Evolutionary conservation across 2,329 filamentous ascomycete species (phyloP).

Genomic region (Phialophora chinensis): DNA sequence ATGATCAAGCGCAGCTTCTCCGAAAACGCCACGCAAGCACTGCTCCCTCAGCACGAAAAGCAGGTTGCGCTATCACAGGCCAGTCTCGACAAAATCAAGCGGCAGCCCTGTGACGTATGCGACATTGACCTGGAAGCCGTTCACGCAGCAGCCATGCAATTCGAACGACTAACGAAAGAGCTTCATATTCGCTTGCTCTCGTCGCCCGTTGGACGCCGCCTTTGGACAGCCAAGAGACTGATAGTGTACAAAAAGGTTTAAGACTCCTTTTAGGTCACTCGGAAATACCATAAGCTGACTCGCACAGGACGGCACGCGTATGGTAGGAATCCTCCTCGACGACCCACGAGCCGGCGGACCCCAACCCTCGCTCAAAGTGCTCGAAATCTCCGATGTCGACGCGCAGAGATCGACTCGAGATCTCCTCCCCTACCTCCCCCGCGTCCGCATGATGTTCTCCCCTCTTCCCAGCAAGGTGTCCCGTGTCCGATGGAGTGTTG

Average conservation of each 20-base stretch:
- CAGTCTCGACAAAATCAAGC: constrained; percentile 86
- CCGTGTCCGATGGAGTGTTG: constrained; percentile 71
- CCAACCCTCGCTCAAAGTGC: constrained; percentile 73
- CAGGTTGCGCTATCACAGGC: constrained; percentile 90
- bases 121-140: constrained; percentile 79
- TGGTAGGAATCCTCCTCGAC: constrained; percentile 77
- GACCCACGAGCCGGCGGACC: constrained; percentile 71
- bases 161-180: constrained; percentile 77
- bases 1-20: constrained; percentile 99
- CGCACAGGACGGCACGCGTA: constrained; percentile 74
- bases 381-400: constrained; percentile 74
- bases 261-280: background rate
- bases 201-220: constrained; percentile 81
- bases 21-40: constrained; percentile 93
- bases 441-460: constrained; percentile 71
- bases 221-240: constrained; percentile 76
- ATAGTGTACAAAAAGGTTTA: constrained; percentile 75
- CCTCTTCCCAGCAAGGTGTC: constrained; percentile 69
- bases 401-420: constrained; percentile 79
- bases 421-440: constrained; percentile 78
- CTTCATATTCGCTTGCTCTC: constrained; percentile 76
- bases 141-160: constrained; percentile 81
- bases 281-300: constrained; percentile 36
- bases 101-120: constrained; percentile 81
- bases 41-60: constrained; percentile 94